These are phyloP conservation scores for Dactylellina parvicollis DNA, from an alignment of 2,329 filamentous ascomycete genomes.

Conservation along the genomic window DNA sequence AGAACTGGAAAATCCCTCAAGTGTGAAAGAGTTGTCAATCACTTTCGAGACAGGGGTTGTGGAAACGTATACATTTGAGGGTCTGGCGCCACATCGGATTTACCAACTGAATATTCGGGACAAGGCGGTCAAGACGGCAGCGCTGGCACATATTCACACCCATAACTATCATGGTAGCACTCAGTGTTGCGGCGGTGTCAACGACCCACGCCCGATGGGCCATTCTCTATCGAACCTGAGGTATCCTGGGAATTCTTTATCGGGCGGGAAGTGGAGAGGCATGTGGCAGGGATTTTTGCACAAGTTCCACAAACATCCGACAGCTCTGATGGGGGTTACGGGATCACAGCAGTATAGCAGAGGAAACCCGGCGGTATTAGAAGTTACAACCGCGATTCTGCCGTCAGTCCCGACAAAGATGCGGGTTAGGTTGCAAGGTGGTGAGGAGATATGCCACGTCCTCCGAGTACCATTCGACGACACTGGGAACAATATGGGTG, in stretches of 20 bases:
- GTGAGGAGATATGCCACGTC: constrained; percentile 35
- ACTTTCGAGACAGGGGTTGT: constrained; percentile 46
- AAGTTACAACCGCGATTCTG: constrained; percentile 33
- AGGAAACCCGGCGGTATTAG: constrained; percentile 27
- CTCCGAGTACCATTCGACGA: constrained; percentile 33
- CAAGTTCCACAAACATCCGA: constrained; percentile 28
- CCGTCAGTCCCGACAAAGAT: constrained; percentile 20
- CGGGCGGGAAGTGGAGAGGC: constrained; percentile 22
- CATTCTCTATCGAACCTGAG: constrained; percentile 6
- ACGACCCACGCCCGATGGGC: not conserved
- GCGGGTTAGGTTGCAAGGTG: constrained; percentile 20
- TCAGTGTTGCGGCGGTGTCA: not conserved
- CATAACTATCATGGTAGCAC: constrained; percentile 16
- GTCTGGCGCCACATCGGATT: constrained; percentile 39
- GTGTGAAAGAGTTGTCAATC: constrained; percentile 43
- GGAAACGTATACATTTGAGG: constrained; percentile 50
- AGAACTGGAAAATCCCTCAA: constrained; percentile 42
- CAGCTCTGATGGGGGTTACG: not conserved
- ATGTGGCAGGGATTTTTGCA: constrained; percentile 37
- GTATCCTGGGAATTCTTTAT: not conserved
- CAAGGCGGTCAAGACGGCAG: constrained; percentile 36
- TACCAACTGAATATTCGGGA: constrained; percentile 50
- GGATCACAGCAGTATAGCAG: constrained; percentile 8
- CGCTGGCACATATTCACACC: constrained; percentile 34
- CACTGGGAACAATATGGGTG: constrained; percentile 12